Conservation (phyloP, 2,329 filamentous ascomycete genomes). For the Kalmusia sp. region DNA sequence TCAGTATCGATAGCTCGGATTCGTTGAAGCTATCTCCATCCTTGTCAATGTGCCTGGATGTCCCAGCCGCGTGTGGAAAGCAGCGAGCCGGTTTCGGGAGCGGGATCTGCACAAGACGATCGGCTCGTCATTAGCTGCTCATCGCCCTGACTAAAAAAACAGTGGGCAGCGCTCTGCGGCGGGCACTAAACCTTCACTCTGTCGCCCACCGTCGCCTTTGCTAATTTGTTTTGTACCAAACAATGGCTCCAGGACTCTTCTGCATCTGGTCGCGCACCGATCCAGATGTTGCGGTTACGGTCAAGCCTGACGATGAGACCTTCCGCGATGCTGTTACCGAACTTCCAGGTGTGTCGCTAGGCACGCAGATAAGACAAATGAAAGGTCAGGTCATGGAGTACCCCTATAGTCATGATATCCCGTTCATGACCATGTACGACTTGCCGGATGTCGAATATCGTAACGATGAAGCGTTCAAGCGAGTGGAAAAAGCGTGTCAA, state of each 20-base stretch:
- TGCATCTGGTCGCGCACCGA: slow-evolving; percentile 9
- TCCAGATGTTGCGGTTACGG: background rate
- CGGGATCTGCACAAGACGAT: background rate
- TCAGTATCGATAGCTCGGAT: background rate
- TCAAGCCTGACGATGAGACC: slow-evolving; percentile 3
- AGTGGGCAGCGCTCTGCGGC: background rate
- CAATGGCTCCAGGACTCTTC: slow-evolving; percentile 11
- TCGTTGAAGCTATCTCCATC: background rate
- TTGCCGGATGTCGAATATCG: slow-evolving; percentile 5
- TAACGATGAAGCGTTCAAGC: slow-evolving; percentile 9
- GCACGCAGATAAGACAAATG: slow-evolving; percentile 1
- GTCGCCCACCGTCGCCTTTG: background rate
- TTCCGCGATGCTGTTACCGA: slow-evolving; percentile 9
- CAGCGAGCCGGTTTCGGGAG: background rate
- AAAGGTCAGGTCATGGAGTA: slow-evolving; percentile 1
- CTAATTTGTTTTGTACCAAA: background rate
- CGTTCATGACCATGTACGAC: slow-evolving; percentile 9
- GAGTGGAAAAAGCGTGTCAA: background rate
- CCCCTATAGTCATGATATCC: slow-evolving; percentile 11
- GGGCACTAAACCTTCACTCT: slow-evolving; percentile 2
- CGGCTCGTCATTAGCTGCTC: background rate
- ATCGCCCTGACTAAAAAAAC: background rate
- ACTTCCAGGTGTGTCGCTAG: slow-evolving; percentile 6
- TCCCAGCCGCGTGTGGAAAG: background rate
- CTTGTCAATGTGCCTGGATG: background rate